phyloP scores from a whole-genome alignment of 177 flowering plant species.

The Vitis hybrid region DNA sequence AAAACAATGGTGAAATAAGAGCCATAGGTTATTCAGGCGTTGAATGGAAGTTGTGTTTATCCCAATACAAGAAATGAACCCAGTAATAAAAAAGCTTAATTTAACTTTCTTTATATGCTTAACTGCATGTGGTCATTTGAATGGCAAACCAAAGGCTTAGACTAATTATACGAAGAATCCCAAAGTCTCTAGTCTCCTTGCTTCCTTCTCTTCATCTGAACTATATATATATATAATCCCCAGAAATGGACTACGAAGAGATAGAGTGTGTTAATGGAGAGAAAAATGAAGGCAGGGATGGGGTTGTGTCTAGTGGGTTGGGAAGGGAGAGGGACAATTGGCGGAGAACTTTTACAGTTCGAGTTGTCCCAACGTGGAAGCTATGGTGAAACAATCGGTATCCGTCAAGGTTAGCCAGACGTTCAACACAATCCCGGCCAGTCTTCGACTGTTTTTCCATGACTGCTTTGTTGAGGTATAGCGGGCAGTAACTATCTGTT shows the following conservation, averaged over 20 bases:
- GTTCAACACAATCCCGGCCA: conserved; percentile 60
- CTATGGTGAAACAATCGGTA: conserved; percentile 52
- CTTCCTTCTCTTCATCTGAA: no score
- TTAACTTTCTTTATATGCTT: no score
- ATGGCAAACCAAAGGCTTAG: no score
- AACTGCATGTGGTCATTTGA: no score
- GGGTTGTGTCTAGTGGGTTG: conserved; percentile 13
- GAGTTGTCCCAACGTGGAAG: conserved; percentile 61
- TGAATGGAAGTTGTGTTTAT: no score
- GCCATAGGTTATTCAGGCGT: no score
- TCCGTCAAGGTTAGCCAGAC: conserved; percentile 46
- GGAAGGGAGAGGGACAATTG: conserved; percentile 41
- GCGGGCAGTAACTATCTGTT: background rate
- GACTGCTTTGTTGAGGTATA: conserved; percentile 76
- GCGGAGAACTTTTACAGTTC: conserved; percentile 46
- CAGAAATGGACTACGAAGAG: background rate
- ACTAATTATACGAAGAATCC: no score
- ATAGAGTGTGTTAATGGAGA: background rate
- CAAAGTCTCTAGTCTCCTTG: no score
- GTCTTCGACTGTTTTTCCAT: conserved; percentile 77
- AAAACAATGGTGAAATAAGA: no score
- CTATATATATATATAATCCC: no score
- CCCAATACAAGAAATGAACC: no score
- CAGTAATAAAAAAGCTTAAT: no score
- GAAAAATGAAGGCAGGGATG: conserved; percentile 5